Conservation (phyloP, 805 yeast genomes). For the Candida ortonii region DNA sequence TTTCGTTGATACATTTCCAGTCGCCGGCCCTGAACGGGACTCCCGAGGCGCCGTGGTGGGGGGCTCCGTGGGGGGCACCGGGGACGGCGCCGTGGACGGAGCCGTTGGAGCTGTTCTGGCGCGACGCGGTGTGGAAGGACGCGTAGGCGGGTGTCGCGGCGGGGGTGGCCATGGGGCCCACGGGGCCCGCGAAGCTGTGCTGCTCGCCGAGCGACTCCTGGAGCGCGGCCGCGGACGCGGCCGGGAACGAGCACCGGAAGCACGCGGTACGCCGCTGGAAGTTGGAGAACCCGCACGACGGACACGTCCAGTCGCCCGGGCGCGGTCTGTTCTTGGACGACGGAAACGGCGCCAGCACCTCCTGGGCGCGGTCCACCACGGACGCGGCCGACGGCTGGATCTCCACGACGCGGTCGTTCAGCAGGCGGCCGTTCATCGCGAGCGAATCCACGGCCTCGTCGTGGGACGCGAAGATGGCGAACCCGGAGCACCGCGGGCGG, state of each 20-base stretch:
- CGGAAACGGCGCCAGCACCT: constrained; percentile 80
- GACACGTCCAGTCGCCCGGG: constrained; percentile 99
- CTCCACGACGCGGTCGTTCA: constrained; percentile 74
- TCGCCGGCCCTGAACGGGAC: constrained; percentile 98
- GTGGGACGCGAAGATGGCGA: constrained; percentile 79
- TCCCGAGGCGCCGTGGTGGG: constrained; percentile 32
- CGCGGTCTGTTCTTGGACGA: constrained; percentile 81
- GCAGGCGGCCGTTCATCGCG: constrained; percentile 70
- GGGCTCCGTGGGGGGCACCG: no score
- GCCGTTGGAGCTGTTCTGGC: constrained; percentile 18
- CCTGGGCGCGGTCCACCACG: constrained; percentile 79
- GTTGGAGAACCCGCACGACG: constrained; percentile 91
- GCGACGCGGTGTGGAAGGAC: constrained; percentile 19
- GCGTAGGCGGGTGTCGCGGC: constrained; percentile 3
- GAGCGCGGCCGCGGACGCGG: constrained; percentile 65
- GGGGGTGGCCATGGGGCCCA: constrained; percentile 10
- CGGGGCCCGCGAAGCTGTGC: constrained; percentile 8
- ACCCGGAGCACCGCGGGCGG: constrained; percentile 65
- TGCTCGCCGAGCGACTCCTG: constrained; percentile 54
- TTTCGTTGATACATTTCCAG: constrained; percentile 83
- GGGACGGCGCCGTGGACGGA: constrained; percentile 13
- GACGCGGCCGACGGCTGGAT: constrained; percentile 81
- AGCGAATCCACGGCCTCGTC: constrained; percentile 82
- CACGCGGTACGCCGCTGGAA: constrained; percentile 93
- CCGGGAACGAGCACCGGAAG: constrained; percentile 88